Base-by-base conservation (phyloP, 2,329 filamentous ascomycete genomes). In the Stemphylium vesicarium region DNA sequence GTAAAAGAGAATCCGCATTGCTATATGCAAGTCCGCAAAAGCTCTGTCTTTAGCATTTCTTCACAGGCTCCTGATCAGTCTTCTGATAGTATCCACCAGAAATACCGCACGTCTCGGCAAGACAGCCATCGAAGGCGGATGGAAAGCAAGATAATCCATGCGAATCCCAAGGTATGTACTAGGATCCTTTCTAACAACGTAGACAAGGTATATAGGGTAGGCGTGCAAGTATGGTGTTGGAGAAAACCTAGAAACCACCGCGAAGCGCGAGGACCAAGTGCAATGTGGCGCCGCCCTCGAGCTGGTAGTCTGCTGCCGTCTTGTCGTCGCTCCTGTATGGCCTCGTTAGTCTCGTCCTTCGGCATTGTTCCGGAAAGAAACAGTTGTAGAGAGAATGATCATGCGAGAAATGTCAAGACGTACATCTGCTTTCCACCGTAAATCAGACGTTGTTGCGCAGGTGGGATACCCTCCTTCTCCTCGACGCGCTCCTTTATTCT, bases 401-500 rank as follows among this genome's bases (percentile, higher is more conserved):
- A 8, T 16, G 10, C 10, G 10, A 24, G 26, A 12, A 11, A 12
- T 4, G 26, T 4, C 5, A 4, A 18, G 9, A 56, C 77, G 47
- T 69, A 97, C 95, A 99, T 97, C 77, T 99, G 95, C 82, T 99
- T 99, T 71, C 95, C 95, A 49, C 94, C 92, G 74, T 89, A 97
- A 72, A 99, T 99, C 64, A 99, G 82, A 55, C 95, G 88, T 79
- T 99, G 95, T 80, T 99, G 95, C 15, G 95, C 92, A 1, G 95
- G 95, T 38, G 95, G 94, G 69, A 99, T 99, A 53, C 95, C 95
- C 76, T 98, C 95, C 80, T 98, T 98, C 82, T 99, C 95, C 79
- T 99, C 95, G 51, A 99, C 95, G 71, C 94, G 93, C 80, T 98
- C 95, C 84, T 99, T 99, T 84, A 99, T 98, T 77, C 93, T 88